A percentile compares a stretch with the other conserved stretches of the same genome.
Evolutionary conservation across 2,329 filamentous ascomycete genomes (phyloP).

Genomic region (Graphium sp.): DNA sequence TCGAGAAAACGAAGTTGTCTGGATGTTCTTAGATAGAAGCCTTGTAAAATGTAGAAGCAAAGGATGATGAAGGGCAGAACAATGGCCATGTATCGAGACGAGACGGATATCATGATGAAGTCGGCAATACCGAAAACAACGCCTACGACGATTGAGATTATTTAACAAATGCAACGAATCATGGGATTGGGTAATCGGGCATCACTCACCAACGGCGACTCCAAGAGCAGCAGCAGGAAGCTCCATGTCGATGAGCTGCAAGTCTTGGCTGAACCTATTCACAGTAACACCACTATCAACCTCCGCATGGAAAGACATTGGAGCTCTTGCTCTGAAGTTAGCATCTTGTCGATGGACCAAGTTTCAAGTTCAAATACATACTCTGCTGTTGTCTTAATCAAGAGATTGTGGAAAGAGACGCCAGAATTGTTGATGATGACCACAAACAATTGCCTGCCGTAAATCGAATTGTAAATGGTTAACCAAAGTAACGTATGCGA

Average conservation of each 20-base stretch:
- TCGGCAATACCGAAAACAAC: background rate
- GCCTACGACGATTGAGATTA: no score
- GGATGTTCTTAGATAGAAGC: constrained; percentile 18
- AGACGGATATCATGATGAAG: constrained; percentile 9
- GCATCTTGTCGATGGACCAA: no score
- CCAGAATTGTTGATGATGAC: no score
- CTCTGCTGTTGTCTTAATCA: no score
- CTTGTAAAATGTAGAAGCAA: constrained; percentile 12
- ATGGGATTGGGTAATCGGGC: no score
- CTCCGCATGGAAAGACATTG: constrained; percentile 7
- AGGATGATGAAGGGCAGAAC: constrained; percentile 12
- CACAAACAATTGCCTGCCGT: no score
- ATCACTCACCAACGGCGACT: constrained; percentile 4
- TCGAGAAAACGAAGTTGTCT: constrained; percentile 18
- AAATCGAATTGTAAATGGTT: no score
- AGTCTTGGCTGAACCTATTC: constrained; percentile 9
- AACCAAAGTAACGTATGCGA: no score
- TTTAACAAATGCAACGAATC: no score
- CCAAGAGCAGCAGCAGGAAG: constrained; percentile 8
- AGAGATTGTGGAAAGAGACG: no score
- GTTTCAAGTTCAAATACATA: no score
- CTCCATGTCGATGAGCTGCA: constrained; percentile 9
- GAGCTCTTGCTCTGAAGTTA: no score
- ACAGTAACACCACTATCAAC: constrained; percentile 8
- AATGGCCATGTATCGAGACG: constrained; percentile 15